Base-by-base conservation (phyloP, 371 early-diverging fungal genomes). In the Coemansia sp. region DNA sequence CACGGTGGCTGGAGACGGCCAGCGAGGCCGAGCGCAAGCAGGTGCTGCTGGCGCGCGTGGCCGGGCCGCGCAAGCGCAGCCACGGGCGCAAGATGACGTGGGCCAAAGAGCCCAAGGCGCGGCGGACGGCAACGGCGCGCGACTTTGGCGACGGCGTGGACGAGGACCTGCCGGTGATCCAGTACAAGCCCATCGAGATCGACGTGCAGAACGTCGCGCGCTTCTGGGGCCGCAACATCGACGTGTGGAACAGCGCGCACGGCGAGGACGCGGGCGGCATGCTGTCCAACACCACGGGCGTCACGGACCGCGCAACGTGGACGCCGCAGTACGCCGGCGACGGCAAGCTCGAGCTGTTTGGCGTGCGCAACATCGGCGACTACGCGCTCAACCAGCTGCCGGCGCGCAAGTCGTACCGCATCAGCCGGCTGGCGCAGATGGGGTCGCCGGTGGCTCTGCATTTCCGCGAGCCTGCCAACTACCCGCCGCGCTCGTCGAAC, bases 271-370 rank as follows among this genome's bases (percentile, higher is more conserved):
- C 30, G n/a, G n/a, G n/a, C n/a, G n/a, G 36, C 31, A 38, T 62
- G 42, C 55, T 70, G 16, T 65, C 63, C 5, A 66, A 60, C 14
- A 52, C 53, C 20, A 60, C 31, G 0, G 78, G 75, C 48, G 68
- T 62, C 13, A 66, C 73, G 9, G 70, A 70, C 31, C 42, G 34
- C 31, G 38, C 47, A 6, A 70, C 63, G 47, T 80, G 80, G 75
- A 66, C 67, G 36, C 76, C 79, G 59, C 78, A 79, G 63, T 77
- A 67, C 43, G 74, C 77, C 2, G 77, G 69, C 9, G 78, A 80
- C 57, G 76, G 76, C 47, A 80, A 68, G 54, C 59, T 79, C 35
- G 81, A 81, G 66, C 55, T 77, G 9, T 79, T 79, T 55, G 62
- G 62, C 49, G 74, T 79, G 43, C 63, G 66, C 34, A 65, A 65